phyloP scores from a whole-genome alignment of 2,329 filamentous ascomycete genomes.

The Paraphoma chrysanthemicola region DNA sequence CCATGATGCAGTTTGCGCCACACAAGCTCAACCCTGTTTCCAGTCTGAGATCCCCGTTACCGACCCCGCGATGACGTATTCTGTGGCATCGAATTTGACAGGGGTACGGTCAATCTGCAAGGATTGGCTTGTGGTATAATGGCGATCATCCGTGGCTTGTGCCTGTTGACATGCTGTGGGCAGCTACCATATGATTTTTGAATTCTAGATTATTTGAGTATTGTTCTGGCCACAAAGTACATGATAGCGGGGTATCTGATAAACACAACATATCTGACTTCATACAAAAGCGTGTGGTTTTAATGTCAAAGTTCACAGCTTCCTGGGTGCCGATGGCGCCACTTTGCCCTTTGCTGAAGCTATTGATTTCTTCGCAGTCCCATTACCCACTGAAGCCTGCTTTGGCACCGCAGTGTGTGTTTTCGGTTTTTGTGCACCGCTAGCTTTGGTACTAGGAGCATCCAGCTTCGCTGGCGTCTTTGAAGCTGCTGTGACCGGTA shows the following conservation, averaged over 20 bases:
- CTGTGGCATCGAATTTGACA: constrained; percentile 23
- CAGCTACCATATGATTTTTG: background rate
- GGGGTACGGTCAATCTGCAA: constrained; percentile 9
- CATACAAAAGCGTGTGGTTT: too few species aligned
- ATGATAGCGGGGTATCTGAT: too few species aligned
- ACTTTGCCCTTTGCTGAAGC: constrained; percentile 8
- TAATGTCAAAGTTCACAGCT: constrained; percentile 1
- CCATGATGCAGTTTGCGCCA: constrained; percentile 21
- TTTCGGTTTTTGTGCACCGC: background rate
- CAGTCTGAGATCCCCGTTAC: constrained; percentile 15
- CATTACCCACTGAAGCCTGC: constrained; percentile 1
- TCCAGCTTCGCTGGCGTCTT: too few species aligned
- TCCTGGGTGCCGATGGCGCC: constrained; percentile 5
- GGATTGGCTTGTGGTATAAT: background rate
- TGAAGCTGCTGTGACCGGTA: background rate
- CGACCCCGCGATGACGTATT: constrained; percentile 37
- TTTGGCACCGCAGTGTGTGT: background rate
- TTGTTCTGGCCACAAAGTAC: background rate
- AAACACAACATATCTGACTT: too few species aligned
- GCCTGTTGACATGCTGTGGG: background rate
- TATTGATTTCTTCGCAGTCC: constrained; percentile 8
- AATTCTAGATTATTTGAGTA: background rate
- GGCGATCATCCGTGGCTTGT: background rate
- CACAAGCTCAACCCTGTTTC: constrained; percentile 35
- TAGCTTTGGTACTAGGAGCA: too few species aligned